Evolutionary conservation across 108 stramenopile genomes (phyloP), one percentile per base, ranked within the genome.

Genomic region (Epithemia pelagica): DNA sequence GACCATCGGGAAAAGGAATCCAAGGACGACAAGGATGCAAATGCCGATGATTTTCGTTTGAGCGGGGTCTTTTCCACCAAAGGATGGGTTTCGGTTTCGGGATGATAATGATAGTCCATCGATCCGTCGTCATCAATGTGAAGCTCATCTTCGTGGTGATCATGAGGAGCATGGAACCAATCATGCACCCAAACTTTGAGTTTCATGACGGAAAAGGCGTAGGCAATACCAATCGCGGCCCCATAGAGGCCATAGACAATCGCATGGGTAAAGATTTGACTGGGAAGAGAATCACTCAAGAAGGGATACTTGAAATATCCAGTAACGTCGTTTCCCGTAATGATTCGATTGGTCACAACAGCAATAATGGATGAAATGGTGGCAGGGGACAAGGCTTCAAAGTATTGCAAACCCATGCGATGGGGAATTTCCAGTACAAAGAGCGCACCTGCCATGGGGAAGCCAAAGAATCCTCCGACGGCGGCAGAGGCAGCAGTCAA

Each of bases 401-500:
- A 84, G 58, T 84, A 84, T 66, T 84, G 83, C 58, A 84, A 51
- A 0, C 83, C 83, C 83, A 84, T 84, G 10, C 78, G 77, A 69
- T 84, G 83, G 0, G 83, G 83, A 18, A 84, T n/a, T 61, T 84
- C 83, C 52, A 84, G 65, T 1, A 84, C 83, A 69, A 84, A 84
- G 54, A 84, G 30, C 1, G 79, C 83, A 27, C 83, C 83, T 24
- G 80, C 83, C 71, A 84, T 80, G 0, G 83, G 83, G 67, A 84
- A 84, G 1, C 83, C 83, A 65, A 84, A 84, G 59, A 84, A 81
- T 1, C 83, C 83, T 18, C 73, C 83, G 26, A 84, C 70, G 18
- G 83, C 83, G 0, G 83, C 83, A 29, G 75, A 63, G 27, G 78
- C 79, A 2, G 80, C 79, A 0, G 80, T 81, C 0, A 84, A 60